Conservation (phyloP, 495 filamentous ascomycete genomes). For the Aspergillus incahuasiensis region DNA sequence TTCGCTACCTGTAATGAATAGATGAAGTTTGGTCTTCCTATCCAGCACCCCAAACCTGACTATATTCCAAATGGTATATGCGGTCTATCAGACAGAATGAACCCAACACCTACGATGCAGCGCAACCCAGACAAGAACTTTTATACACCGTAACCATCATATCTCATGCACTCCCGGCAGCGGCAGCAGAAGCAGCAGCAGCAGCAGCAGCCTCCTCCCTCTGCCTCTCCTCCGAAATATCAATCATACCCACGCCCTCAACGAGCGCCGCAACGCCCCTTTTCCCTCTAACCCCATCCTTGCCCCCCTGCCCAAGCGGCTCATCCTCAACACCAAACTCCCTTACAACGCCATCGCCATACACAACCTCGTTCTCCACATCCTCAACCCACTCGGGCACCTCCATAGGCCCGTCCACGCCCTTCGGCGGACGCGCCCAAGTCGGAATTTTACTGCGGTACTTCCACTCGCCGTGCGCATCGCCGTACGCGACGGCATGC, state of each 20-base stretch:
- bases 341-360: slow-evolving; percentile 13
- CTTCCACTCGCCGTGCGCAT: slow-evolving; percentile 72
- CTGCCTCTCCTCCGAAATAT: slow-evolving; percentile 31
- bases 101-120: neutral
- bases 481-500: slow-evolving; percentile 85
- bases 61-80: neutral
- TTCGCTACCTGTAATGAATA: too few species aligned
- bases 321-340: neutral
- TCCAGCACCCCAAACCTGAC: too few species aligned
- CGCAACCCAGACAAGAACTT: neutral
- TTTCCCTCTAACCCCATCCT: neutral
- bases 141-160: neutral
- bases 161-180: neutral
- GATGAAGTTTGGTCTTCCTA: too few species aligned
- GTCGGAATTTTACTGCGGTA: slow-evolving; percentile 79
- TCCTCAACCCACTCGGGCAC: slow-evolving; percentile 40
- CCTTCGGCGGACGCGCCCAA: slow-evolving; percentile 77
- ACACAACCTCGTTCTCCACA: slow-evolving; percentile 32
- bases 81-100: neutral
- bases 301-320: neutral
- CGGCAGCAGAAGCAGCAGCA: slow-evolving; percentile 46
- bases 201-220: slow-evolving; percentile 76
- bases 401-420: slow-evolving; percentile 53
- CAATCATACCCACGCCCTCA: slow-evolving; percentile 20
- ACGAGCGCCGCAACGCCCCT: slow-evolving; percentile 14